Evolutionary conservation across 305 asterid species (phyloP).

Genomic region (Rubia balearica): DNA sequence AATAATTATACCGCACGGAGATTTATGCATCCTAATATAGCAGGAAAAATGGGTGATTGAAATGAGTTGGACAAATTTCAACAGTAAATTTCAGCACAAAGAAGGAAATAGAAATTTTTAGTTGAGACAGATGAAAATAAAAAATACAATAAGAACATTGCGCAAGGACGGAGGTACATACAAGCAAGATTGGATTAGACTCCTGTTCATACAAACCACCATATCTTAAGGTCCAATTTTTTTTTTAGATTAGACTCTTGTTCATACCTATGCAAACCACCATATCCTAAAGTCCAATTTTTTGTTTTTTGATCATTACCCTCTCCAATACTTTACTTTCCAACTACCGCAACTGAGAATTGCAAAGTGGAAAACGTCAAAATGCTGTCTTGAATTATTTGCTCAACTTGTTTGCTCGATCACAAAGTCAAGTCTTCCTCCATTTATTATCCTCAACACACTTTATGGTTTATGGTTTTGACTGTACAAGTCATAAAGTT

Average conservation of each 20-base stretch:
- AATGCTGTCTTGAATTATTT: slow-evolving; percentile 7
- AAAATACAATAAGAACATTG: too few relatives aligned
- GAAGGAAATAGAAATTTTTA: too few relatives aligned
- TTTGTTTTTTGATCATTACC: background rate
- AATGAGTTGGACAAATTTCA: too few relatives aligned
- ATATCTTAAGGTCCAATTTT: too few relatives aligned
- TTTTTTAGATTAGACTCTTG: background rate
- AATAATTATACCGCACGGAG: too few relatives aligned
- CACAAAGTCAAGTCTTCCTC: slow-evolving; percentile 5
- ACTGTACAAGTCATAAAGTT: background rate
- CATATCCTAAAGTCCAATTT: background rate
- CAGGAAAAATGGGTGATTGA: too few relatives aligned
- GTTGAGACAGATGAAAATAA: too few relatives aligned
- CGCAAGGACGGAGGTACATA: too few relatives aligned
- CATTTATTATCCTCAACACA: background rate
- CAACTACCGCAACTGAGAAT: slow-evolving; percentile 10
- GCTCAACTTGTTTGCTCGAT: slow-evolving; percentile 3
- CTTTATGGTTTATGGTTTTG: slow-evolving; percentile 8
- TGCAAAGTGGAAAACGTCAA: slow-evolving; percentile 8
- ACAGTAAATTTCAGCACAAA: too few relatives aligned
- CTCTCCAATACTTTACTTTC: slow-evolving; percentile 2
- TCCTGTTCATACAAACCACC: too few relatives aligned
- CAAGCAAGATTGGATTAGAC: too few relatives aligned
- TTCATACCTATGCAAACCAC: background rate
- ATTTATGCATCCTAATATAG: too few relatives aligned